Evolutionary conservation across 2,329 filamentous ascomycete genomes (phyloP), one percentile per base, ranked within the genome.

Genomic region (Fusarium chaquense): DNA sequence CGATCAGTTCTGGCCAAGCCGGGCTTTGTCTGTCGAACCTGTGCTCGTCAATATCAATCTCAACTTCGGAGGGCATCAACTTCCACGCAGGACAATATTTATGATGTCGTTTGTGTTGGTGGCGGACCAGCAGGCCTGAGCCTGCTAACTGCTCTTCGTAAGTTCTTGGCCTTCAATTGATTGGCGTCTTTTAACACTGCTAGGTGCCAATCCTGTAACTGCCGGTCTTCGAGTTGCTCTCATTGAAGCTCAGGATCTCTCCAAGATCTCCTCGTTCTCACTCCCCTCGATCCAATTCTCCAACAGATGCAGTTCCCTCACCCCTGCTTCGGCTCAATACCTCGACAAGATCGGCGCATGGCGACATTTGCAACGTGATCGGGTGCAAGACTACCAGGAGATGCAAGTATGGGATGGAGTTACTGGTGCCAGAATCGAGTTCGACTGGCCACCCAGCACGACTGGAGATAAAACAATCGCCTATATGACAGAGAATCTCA

Each of bases 401-500:
- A 99, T 99, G 96, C 92, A 97, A 79, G 96, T 98, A 33, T 99
- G 97, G 96, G 96, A 99, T 79, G 97, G 95, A 67, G 89, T 97
- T 59, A 93, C 92, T 41, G 94, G 90, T 62, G 93, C 94, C 36
- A 89, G 90, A 73, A 96, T 99, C 78, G 91, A 93, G 72, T 99
- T 99, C 79, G 92, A 96, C 81, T 92, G 90, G 91, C 80, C 80
- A 24, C 82, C 82, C 7, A 78, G 77, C 44, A 78, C 82, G 38
- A 83, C 84, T 74, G 70, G 64, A 78, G 82, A 83, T 76, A 87
- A 84, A 65, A 92, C 89, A 2, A 93, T 99, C 71, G 96, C 96
- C 12, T 97, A 96, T 78, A 99, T 99, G 95, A 93, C 90, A 43
- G 97, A 99, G 84, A 99, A 98, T 79, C 80, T 91, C 33, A 98